Conservation (phyloP, 306 rosid genomes). For the Cucurbita pepo region DNA sequence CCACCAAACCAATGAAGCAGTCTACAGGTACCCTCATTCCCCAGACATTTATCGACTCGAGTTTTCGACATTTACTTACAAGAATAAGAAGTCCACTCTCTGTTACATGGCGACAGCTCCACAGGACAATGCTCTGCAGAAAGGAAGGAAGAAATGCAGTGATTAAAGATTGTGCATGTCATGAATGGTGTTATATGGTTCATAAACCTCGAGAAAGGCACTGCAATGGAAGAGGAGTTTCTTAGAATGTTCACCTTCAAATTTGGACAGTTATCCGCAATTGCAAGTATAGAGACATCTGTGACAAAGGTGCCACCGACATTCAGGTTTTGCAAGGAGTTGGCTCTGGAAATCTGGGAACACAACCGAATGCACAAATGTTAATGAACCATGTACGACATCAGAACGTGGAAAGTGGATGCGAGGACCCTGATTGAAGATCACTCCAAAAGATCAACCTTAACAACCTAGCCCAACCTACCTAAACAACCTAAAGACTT, state of each 20-base stretch:
- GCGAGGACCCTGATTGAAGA: too few species aligned
- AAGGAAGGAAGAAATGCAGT: neutral
- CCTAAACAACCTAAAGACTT: too few species aligned
- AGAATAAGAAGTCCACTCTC: conserved; percentile 54
- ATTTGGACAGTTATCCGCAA: conserved; percentile 56
- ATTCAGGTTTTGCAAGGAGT: conserved; percentile 57
- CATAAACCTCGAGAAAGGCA: neutral
- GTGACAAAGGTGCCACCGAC: conserved; percentile 92
- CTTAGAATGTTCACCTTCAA: conserved; percentile 38
- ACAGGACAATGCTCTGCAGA: conserved; percentile 57
- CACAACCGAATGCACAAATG: neutral
- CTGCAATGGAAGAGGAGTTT: neutral
- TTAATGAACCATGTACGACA: neutral
- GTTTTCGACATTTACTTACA: conserved; percentile 56
- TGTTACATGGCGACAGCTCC: conserved; percentile 90
- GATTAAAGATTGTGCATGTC: neutral
- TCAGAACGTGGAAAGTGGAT: too few species aligned
- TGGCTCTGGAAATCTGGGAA: conserved; percentile 58
- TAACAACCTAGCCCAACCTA: too few species aligned
- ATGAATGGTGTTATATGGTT: neutral
- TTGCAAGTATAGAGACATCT: conserved; percentile 58
- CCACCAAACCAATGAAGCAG: conserved; percentile 37
- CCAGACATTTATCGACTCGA: conserved; percentile 69
- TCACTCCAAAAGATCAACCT: too few species aligned
- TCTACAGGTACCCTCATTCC: conserved; percentile 74